Evolutionary conservation across 2,329 filamentous ascomycete genomes (phyloP).

Genomic region (Aspergillus pseudonomiae): DNA sequence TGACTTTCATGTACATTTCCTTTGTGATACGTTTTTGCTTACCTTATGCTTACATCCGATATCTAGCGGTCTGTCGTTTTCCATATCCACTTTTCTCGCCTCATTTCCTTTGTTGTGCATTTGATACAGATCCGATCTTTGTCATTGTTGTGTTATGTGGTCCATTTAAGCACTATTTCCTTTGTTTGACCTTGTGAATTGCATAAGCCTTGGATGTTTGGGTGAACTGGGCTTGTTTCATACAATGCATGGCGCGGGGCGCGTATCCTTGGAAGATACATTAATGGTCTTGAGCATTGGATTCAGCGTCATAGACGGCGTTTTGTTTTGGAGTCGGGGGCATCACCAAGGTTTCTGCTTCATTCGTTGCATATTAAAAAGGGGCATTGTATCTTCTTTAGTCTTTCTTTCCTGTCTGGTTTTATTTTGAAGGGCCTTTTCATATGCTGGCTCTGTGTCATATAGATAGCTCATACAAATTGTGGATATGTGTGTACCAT

Average conservation of each 20-base stretch:
- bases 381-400: neutral
- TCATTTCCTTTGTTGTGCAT: constrained; percentile 11
- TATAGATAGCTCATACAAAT: constrained; percentile 4
- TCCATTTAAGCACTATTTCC: constrained; percentile 6
- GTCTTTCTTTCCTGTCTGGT: neutral
- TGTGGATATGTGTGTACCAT: neutral
- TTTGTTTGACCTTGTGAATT: constrained; percentile 2
- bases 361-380: constrained; percentile 7
- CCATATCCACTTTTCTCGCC: neutral
- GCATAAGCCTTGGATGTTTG: constrained; percentile 16
- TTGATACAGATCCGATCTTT: neutral
- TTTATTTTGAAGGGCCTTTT: neutral
- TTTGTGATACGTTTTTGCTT: constrained; percentile 18
- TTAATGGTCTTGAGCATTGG: constrained; percentile 9
- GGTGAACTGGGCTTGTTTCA: constrained; percentile 5
- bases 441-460: neutral
- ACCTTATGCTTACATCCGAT: constrained; percentile 10
- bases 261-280: constrained; percentile 12
- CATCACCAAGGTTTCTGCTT: constrained; percentile 5
- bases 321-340: constrained; percentile 14
- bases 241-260: constrained; percentile 21
- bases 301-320: constrained; percentile 22
- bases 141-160: neutral
- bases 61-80: constrained; percentile 6
- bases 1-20: constrained; percentile 25